Base-by-base conservation (phyloP, 2,329 filamentous ascomycete genomes). In the Nothomitra cinnamomea region DNA sequence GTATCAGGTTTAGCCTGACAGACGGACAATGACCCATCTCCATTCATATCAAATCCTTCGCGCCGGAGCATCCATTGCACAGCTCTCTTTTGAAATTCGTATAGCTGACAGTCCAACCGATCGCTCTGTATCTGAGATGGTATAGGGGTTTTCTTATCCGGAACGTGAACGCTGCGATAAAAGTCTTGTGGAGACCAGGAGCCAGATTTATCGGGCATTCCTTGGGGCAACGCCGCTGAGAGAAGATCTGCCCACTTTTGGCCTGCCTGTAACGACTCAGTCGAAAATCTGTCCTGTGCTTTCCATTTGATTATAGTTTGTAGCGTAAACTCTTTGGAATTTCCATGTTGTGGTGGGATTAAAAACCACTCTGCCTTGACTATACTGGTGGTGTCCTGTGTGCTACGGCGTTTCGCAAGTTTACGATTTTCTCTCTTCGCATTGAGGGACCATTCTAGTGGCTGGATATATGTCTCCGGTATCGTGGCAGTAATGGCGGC, bases 51-150 rank as follows among this genome's bases (percentile, higher is more conserved):
- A 54, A 67, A 61, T 10, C 69, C 66, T 60, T 73, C 72, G 56
- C 69, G 67, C 54, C 62, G 56, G 42, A 74, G 56, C 40, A 74
- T 63, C 72, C 72, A 74, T 38, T 66, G 59, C 10, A 73, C 65
- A 6, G 71, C 67, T 56, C 72, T 67, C 54, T 64, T 63, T 55
- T 74, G 72, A 53, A 74, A 74, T 2, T 72, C 70, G 56, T 70
- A 73, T n/a, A 74, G 63, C 24, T 65, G 57, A 51, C 65, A 70
- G 19, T 64, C 58, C 24, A 70, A 55, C 22, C 59, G 53, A 24
- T 66, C 60, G 83, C 77, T 56, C 83, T 71, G 54, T 78, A 77
- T 64, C 89, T 85, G 56, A 87, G 89, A 0, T 83, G 83, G 61
- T 80, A 88, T 0, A 88, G 66, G 0, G 66, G 68, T 1, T 78